Percentiles rank a stretch among this genome's conserved stretches.
These are phyloP conservation scores for Ceratocystiopsis sp. DNA, from an alignment of 2,329 filamentous ascomycete genomes.

Conservation along the genomic window DNA sequence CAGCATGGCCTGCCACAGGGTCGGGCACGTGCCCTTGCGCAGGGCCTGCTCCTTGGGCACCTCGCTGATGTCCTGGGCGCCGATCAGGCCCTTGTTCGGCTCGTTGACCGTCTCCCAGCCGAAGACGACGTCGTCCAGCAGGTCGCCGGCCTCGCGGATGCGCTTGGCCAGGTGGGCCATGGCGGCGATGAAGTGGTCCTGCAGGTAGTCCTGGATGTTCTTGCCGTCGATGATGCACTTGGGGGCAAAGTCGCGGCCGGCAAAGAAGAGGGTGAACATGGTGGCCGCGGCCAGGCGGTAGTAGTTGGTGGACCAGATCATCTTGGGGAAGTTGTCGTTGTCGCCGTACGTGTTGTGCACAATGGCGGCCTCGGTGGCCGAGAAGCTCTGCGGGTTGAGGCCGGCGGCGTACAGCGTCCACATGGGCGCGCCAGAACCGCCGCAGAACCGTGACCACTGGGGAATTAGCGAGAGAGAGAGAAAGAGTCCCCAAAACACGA, in stretches of 20 bases:
- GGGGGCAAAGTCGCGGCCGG: conserved; percentile 76
- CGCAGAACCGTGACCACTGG: conserved; percentile 84
- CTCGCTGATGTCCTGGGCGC: conserved; percentile 61
- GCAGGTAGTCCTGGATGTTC: conserved; percentile 93
- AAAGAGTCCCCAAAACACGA: background rate
- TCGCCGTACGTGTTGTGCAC: conserved; percentile 89
- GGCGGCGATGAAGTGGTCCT: conserved; percentile 68
- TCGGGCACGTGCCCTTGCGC: conserved; percentile 84
- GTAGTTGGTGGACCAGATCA: conserved; percentile 99
- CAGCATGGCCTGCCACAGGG: conserved; percentile 83
- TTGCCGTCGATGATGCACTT: conserved; percentile 83
- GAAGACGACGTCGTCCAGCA: conserved; percentile 74
- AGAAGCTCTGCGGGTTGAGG: conserved; percentile 71
- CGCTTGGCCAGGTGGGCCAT: conserved; percentile 65
- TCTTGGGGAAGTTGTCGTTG: conserved; percentile 79
- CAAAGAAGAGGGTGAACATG: conserved; percentile 91
- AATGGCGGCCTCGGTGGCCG: conserved; percentile 73
- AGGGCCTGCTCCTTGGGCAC: conserved; percentile 79
- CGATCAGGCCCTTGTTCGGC: conserved; percentile 75
- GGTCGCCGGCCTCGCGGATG: conserved; percentile 77
- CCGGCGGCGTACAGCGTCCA: conserved; percentile 96
- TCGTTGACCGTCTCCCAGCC: conserved; percentile 97
- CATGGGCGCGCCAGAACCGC: conserved; percentile 88
- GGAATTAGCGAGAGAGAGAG: conserved; percentile 3
- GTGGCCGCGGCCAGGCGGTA: conserved; percentile 70